A percentile compares a stretch with the other conserved stretches of the same genome.
Evolutionary conservation across 73 alveolate genomes (phyloP).

Genomic region (Paramecium octaurelia): DNA sequence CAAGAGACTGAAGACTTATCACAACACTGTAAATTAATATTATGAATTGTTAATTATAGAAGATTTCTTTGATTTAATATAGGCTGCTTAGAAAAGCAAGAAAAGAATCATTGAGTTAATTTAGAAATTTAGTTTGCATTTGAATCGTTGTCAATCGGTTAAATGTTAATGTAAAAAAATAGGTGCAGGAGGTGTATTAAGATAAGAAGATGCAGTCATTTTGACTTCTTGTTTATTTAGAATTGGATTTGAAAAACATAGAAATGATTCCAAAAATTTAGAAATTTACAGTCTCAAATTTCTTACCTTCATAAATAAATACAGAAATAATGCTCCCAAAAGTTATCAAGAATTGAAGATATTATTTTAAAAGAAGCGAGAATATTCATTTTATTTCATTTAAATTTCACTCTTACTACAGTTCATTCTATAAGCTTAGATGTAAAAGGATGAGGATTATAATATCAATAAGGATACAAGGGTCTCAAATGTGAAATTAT

Average conservation of each 20-base stretch:
- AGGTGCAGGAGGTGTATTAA: slow-evolving; percentile 12
- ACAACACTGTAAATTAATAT: neutral
- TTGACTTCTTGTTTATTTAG: neutral
- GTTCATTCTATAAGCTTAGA: neutral
- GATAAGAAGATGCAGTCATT: neutral
- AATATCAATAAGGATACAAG: slow-evolving; percentile 5
- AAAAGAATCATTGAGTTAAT: neutral
- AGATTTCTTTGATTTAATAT: slow-evolving; percentile 19
- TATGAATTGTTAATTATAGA: slow-evolving; percentile 3
- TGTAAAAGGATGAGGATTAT: slow-evolving; percentile 31
- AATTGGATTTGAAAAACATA: slow-evolving; percentile 16
- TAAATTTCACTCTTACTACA: neutral
- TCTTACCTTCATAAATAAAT: neutral
- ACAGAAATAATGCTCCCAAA: slow-evolving; percentile 11
- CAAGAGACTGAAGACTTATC: neutral
- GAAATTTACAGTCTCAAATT: slow-evolving; percentile 13
- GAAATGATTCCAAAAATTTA: neutral
- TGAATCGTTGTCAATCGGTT: neutral
- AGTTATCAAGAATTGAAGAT: slow-evolving; percentile 20
- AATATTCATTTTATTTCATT: neutral
- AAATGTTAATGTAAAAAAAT: slow-evolving; percentile 1
- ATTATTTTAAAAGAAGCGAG: slow-evolving; percentile 2
- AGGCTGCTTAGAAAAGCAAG: neutral
- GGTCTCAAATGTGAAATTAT: slow-evolving; percentile 17
- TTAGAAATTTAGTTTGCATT: neutral